Base-by-base conservation (phyloP, 257 asterid species). In the Ballota nigra region DNA sequence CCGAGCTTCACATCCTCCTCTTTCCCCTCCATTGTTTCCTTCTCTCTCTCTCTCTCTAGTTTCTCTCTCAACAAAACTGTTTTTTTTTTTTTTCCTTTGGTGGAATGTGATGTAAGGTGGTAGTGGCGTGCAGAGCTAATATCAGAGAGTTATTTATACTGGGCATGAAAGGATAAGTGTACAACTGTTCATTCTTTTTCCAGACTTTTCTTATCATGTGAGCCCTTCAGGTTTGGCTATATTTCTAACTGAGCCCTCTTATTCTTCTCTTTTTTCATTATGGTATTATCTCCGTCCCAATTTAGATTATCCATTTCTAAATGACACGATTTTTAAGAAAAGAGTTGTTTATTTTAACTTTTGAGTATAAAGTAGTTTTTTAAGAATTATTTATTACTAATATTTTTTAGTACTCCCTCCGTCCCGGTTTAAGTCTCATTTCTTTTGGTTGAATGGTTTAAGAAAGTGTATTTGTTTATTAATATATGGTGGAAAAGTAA, bases 1-100 rank as follows among this genome's bases (percentile, higher is more conserved):
- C 96, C 96, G 0, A 89, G 73, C 82, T 57, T 89, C 43, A 89
- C 94, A 70, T 89, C 96, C 79, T 87, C 92, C 63, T 89, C 96
- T 77, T 80, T 89, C 72, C 93, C 93, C 74, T 87, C 96, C 96
- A 85, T 87, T 76, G 1, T 70, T 13, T 56, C 66, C 22, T 64
- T 79, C 73, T 53, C 73, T 43, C 51, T 41, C 51, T 41, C 55
- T 40, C n/a, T 79, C 80, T 75, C 65, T 66, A 75, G 8, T 1
- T 33, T 51, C 73, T 45, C 51, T 71, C 33, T 23, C 61, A 23
- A 7, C 8, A 45, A 28, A 29, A 61, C 19, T 3, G 66, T 29
- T 57, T 33, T 9, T 52, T 77, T 26, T 15, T 16, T 29, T 57
- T 33, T 9, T 52, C 71, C 38, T 15, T 16, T 59, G 65, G 70